Evolutionary conservation across 2,329 filamentous ascomycete species (phyloP).

Genomic region (Diatrype stigma): DNA sequence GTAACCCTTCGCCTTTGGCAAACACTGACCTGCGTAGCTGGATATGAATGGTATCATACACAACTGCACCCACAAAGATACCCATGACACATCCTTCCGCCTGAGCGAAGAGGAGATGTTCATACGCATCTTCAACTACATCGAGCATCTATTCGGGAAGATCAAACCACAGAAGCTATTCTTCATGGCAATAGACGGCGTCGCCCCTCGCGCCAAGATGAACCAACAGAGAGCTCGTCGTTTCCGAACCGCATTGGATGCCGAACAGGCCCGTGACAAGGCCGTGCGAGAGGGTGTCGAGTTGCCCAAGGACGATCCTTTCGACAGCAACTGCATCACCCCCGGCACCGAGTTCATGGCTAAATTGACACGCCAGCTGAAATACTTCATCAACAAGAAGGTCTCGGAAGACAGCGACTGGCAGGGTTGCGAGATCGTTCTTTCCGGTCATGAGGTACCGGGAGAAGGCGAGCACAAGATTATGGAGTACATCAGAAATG

Average conservation of each 20-base stretch:
- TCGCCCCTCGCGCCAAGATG: conserved; percentile 98
- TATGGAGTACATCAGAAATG: conserved; percentile 99
- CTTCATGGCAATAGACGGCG: conserved; percentile 99
- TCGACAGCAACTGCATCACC: conserved; percentile 99
- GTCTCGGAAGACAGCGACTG: conserved; percentile 94
- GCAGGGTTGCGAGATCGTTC: conserved; percentile 93
- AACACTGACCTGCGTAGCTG: conserved; percentile 46
- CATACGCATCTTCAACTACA: conserved; percentile 99
- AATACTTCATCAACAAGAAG: conserved; percentile 99
- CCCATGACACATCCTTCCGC: conserved; percentile 84
- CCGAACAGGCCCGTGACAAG: conserved; percentile 85
- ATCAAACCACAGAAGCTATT: conserved; percentile 98
- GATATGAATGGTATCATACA: conserved; percentile 99
- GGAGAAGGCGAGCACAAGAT: conserved; percentile 99
- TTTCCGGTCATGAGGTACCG: conserved; percentile 96
- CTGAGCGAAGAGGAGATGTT: conserved; percentile 99
- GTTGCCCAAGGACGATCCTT: conserved; percentile 90
- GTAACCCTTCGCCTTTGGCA: conserved; percentile 9
- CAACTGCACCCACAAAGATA: conserved; percentile 97
- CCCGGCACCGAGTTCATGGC: conserved; percentile 98
- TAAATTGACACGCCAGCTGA: conserved; percentile 86
- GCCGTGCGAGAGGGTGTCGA: conserved; percentile 84
- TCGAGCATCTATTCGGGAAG: conserved; percentile 96
- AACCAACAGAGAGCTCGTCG: conserved; percentile 95
- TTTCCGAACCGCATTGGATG: conserved; percentile 91